phyloP scores from a whole-genome alignment of 495 filamentous ascomycete species.

The Aspergillus nanangensis region DNA sequence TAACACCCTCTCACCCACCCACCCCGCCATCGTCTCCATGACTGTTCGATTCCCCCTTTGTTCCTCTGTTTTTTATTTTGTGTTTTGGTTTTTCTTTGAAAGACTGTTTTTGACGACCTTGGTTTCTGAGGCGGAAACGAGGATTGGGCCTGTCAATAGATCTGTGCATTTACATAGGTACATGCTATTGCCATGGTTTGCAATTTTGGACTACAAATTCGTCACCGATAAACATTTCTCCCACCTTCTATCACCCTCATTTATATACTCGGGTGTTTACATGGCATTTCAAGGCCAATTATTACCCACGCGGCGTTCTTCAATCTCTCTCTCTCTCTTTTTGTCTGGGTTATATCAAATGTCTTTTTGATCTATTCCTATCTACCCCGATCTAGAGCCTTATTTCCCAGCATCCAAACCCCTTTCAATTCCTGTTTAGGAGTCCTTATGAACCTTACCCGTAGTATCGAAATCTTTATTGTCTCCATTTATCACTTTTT shows the following conservation, averaged over 20 bases:
- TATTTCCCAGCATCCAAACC: too few species aligned
- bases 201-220: constrained; percentile 2
- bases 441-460: too few species aligned
- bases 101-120: constrained; percentile 11
- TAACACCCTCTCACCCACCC: constrained; percentile 13
- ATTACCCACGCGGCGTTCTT: too few species aligned
- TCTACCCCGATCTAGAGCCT: too few species aligned
- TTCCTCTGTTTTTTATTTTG: constrained; percentile 21
- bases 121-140: constrained; percentile 5
- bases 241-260: neutral
- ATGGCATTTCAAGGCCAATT: too few species aligned
- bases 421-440: too few species aligned
- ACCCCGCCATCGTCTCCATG: constrained; percentile 43
- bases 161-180: constrained; percentile 18
- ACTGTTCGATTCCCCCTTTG: constrained; percentile 46
- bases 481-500: too few species aligned
- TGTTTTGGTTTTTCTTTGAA: constrained; percentile 13
- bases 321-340: neutral
- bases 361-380: too few species aligned
- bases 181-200: constrained; percentile 15
- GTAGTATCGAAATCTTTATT: too few species aligned
- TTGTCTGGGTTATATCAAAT: too few species aligned
- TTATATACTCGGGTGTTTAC: neutral
- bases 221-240: too few species aligned
- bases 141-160: constrained; percentile 17